Conservation (phyloP, 345 rosid species). For the Lepidium didymum region DNA sequence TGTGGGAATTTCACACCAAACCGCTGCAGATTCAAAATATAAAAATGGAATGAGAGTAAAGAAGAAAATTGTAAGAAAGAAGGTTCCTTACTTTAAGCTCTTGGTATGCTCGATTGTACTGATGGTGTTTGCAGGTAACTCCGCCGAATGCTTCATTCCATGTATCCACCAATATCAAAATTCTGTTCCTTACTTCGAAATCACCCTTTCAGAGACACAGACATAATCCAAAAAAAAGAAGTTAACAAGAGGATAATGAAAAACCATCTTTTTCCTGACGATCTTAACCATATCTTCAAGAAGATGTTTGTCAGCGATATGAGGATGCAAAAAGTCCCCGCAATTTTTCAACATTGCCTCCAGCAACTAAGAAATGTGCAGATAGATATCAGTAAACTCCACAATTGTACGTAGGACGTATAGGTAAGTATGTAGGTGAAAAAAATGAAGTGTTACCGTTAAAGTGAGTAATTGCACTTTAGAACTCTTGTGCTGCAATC, state of each 20-base stretch:
- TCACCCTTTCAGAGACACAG: conserved; percentile 43
- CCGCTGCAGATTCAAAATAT: conserved; percentile 36
- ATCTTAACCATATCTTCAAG: conserved; percentile 84
- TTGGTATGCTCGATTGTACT: conserved; percentile 81
- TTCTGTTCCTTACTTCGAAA: conserved; percentile 69
- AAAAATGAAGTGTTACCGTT: conserved; percentile 44
- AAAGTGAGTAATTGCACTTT: conserved; percentile 82
- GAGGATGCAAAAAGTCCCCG: conserved; percentile 72
- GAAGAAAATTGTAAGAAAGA: too few relatives aligned
- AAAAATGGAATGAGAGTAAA: not conserved
- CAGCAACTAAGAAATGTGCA: conserved; percentile 47
- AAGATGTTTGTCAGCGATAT: conserved; percentile 72
- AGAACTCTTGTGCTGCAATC: conserved; percentile 74
- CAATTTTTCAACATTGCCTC: conserved; percentile 97
- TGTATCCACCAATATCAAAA: conserved; percentile 71
- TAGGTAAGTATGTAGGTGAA: not conserved
- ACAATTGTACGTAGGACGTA: not conserved
- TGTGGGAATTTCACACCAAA: conserved; percentile 69
- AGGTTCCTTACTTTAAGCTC: conserved; percentile 55
- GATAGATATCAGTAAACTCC: not conserved
- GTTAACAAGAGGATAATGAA: not conserved
- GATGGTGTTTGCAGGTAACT: conserved; percentile 62
- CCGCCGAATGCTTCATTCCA: conserved; percentile 98
- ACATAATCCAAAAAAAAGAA: too few relatives aligned
- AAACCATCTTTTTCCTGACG: conserved; percentile 63